These are phyloP conservation scores for Aspergillus ellipticus DNA, from an alignment of 495 filamentous ascomycete species.

Conservation along the genomic window DNA sequence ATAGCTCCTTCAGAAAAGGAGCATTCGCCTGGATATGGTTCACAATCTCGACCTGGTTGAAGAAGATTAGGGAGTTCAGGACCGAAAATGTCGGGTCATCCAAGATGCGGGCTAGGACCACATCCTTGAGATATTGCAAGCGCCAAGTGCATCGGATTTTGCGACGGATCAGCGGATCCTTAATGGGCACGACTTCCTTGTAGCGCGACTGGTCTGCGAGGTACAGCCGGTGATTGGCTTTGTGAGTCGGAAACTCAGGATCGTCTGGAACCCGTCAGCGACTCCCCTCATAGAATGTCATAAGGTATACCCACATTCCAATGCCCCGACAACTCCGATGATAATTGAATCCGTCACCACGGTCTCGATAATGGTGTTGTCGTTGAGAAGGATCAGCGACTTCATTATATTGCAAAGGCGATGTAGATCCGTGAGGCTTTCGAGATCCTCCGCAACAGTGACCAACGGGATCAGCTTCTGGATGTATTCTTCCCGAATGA, in stretches of 20 bases:
- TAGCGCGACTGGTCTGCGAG: constrained; percentile 82
- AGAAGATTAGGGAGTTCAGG: constrained; percentile 96
- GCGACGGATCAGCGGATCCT: constrained; percentile 70
- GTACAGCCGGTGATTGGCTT: constrained; percentile 95
- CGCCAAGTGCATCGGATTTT: constrained; percentile 97
- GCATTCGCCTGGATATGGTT: constrained; percentile 80
- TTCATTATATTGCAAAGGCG: constrained; percentile 98
- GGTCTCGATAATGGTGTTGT: constrained; percentile 87
- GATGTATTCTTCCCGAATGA: constrained; percentile 83
- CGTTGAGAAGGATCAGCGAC: constrained; percentile 87
- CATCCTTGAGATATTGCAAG: constrained; percentile 96
- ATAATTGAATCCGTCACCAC: constrained; percentile 87
- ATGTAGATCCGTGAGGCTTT: constrained; percentile 81
- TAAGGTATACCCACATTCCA: constrained; percentile 60
- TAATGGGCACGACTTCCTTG: constrained; percentile 93
- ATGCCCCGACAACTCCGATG: constrained; percentile 87
- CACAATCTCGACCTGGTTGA: constrained; percentile 97
- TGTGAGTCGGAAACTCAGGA: constrained; percentile 97
- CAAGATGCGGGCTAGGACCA: constrained; percentile 90
- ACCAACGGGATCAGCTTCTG: constrained; percentile 81
- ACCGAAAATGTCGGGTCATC: constrained; percentile 98
- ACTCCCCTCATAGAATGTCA: constrained; percentile 4
- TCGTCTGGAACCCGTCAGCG: constrained; percentile 57
- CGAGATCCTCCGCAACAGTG: constrained; percentile 81
- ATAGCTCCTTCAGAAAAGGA: constrained; percentile 80